phyloP scores from a whole-genome alignment of 768 basidiomycete species.

The Mycena leptocephala region DNA sequence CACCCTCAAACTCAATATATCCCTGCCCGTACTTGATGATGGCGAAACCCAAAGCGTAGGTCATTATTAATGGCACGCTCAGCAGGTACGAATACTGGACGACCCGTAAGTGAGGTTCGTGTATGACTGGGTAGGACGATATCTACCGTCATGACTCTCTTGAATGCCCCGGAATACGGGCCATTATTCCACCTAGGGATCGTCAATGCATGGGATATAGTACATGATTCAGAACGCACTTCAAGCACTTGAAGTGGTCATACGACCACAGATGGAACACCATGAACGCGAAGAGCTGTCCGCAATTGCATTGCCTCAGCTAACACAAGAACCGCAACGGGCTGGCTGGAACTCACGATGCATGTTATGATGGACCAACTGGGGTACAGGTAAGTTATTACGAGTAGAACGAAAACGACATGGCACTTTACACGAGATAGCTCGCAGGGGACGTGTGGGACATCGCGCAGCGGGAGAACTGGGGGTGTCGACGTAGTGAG shows the following conservation, averaged over 20 bases:
- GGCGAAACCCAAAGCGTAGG: constrained; percentile 75
- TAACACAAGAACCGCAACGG: too few relatives aligned
- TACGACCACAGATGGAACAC: constrained; percentile 86
- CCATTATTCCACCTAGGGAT: constrained; percentile 77
- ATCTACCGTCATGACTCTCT: constrained; percentile 86
- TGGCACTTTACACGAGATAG: constrained; percentile 73
- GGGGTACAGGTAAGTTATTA: too few relatives aligned
- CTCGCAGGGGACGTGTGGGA: constrained; percentile 75
- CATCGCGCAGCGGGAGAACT: constrained; percentile 57
- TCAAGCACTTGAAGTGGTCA: constrained; percentile 83
- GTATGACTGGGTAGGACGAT: constrained; percentile 38
- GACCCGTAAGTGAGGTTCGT: neutral
- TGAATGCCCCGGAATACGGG: constrained; percentile 80
- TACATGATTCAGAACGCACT: constrained; percentile 56
- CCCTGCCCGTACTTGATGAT: constrained; percentile 85
- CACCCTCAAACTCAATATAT: constrained; percentile 58
- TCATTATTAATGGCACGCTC: constrained; percentile 72
- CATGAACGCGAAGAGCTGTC: constrained; percentile 74
- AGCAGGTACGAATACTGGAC: constrained; percentile 80
- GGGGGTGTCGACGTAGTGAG: constrained; percentile 33
- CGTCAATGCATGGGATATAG: neutral
- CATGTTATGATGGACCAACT: constrained; percentile 68
- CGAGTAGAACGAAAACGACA: too few relatives aligned
- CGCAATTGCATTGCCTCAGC: neutral
- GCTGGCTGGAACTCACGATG: constrained; percentile 58